Base-by-base conservation (phyloP, 768 basidiomycete genomes). In the Leccinum uliginosum region DNA sequence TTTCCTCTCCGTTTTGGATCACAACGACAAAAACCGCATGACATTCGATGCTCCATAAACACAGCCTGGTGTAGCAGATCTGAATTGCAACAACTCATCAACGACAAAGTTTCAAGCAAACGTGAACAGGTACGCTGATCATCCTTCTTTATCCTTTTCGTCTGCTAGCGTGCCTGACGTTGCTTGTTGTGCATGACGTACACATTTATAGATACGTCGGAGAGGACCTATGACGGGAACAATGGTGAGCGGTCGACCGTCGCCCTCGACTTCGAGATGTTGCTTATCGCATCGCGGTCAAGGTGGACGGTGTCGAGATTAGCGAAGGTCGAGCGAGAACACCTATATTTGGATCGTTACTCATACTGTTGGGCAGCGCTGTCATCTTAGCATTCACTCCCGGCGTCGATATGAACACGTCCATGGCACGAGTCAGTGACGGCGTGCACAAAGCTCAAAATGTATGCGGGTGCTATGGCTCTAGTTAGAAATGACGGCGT, bases 181-280 rank as follows among this genome's bases (percentile, higher is more conserved):
- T 40, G 38, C n/a, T n/a, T 40, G 38, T 4, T 9, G n/a, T 40
- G 38, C 38, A 40, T n/a, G 9, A n/a, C n/a, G 38, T 38, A 38
- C 38, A 43, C 40, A 43, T 5, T 6, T 21, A 32, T 6, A 63
- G 91, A 85, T 84, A 84, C 40, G 76, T 79, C 62, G 85, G 80
- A 73, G 91, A 93, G 67, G 89, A 92, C 24, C 82, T 91, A 14
- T 83, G 89, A 52, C 93, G 91, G 91, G 91, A 93, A 68, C 84
- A 89, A 71, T 93, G 91, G 91, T 89, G 12, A 6, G 75, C 62
- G 21, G 45, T 46, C 15, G 23, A 21, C 7, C 11, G 17, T 43
- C 40, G 15, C 24, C 23, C 17, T 29, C 17, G 3, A 27, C 12
- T 12, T 10, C 23, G 21, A 9, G 29, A 21, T 4, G 19, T 43